Percentiles rank a stretch among this genome's conserved stretches.
Conservation (phyloP, 2,329 filamentous ascomycete species). For the Monilinia fructigena region DNA sequence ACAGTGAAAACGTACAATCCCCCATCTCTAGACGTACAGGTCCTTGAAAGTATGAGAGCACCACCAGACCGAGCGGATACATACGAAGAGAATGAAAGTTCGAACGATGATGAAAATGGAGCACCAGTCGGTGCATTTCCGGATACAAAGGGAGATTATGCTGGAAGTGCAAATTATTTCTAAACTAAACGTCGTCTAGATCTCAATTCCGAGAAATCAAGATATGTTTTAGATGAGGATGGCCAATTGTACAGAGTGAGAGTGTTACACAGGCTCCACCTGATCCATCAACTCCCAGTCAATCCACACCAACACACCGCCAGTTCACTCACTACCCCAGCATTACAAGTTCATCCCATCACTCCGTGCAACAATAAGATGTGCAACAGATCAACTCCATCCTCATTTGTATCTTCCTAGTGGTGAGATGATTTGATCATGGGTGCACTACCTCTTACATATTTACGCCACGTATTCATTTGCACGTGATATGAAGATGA, state of each 20-base stretch:
- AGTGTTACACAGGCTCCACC: conserved; percentile 18
- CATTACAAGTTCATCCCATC: conserved; percentile 4
- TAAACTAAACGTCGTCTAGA: conserved; percentile 15
- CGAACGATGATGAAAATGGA: conserved; percentile 41
- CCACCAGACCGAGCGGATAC: conserved; percentile 50
- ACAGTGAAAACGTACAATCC: conserved; percentile 65
- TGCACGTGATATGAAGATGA: conserved; percentile 2
- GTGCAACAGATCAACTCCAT: conserved; percentile 17
- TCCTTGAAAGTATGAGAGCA: conserved; percentile 61
- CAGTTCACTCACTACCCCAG: neutral
- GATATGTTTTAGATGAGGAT: neutral
- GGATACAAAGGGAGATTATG: conserved; percentile 46
- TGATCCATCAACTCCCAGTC: neutral
- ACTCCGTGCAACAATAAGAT: conserved; percentile 23
- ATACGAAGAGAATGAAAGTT: conserved; percentile 45
- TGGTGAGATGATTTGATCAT: conserved; percentile 20
- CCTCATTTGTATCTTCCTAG: conserved; percentile 1
- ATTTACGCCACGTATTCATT: conserved; percentile 16
- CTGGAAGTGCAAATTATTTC: conserved; percentile 37
- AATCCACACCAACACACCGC: conserved; percentile 16
- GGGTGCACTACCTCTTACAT: conserved; percentile 17
- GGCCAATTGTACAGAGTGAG: neutral
- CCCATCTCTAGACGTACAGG: conserved; percentile 62
- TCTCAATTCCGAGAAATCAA: neutral
- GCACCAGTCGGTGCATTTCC: conserved; percentile 52